Conservation (phyloP, 2,329 filamentous ascomycete genomes). For the Penicillium janthinellum region DNA sequence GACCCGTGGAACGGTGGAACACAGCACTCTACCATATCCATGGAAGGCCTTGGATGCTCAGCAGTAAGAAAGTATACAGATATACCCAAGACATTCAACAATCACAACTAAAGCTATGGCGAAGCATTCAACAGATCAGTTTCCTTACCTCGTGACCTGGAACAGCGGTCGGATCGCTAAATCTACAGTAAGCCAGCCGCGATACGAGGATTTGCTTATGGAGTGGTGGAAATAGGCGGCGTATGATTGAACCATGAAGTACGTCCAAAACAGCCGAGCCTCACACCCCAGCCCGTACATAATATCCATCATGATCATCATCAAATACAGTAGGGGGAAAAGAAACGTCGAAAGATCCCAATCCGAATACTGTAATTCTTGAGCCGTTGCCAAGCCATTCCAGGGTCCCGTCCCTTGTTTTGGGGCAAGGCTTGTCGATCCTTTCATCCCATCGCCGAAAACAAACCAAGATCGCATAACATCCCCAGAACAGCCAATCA, state of each 20-base stretch:
- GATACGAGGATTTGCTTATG: no score
- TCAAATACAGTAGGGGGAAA: no score
- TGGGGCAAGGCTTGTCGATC: constrained; percentile 4
- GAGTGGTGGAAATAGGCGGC: not conserved
- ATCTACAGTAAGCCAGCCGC: no score
- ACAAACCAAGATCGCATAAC: not conserved
- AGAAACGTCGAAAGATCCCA: not conserved
- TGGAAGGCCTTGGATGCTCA: not conserved
- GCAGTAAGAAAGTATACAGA: not conserved
- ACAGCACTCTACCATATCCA: no score
- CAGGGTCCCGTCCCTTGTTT: constrained; percentile 12
- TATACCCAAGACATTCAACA: not conserved
- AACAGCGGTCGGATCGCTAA: no score
- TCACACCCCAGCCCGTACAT: not conserved
- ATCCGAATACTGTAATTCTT: not conserved
- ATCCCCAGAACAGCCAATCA: not conserved
- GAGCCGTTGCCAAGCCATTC: constrained; percentile 16
- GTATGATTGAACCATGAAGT: not conserved
- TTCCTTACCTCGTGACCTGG: not conserved
- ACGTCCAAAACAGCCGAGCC: not conserved
- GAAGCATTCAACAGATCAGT: not conserved
- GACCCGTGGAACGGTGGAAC: not conserved
- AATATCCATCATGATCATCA: not conserved
- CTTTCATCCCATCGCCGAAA: constrained; percentile 4
- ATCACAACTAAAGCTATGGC: not conserved